Base-by-base conservation (phyloP, 2,329 filamentous ascomycete species). In the Esteya vermicola region DNA sequence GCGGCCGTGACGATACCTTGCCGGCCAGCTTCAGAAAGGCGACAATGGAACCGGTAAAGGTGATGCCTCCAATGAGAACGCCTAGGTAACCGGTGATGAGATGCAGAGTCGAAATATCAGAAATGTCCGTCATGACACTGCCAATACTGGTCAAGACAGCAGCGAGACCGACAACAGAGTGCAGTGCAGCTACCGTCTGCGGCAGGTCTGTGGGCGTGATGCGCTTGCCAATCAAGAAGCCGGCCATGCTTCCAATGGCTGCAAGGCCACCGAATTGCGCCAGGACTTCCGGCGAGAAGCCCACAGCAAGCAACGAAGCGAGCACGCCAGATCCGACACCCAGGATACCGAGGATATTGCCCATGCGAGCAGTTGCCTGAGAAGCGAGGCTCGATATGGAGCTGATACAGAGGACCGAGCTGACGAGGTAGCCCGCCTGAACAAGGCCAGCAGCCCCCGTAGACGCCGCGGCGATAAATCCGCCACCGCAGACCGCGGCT, bases 181-280 rank as follows among this genome's bases (percentile, higher is more conserved):
- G 86, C 23, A 94, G 65, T 1, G 85, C 85, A 18, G 85, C 86
- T 3, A 93, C 85, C 0, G 85, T 93, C 56, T 94, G 85, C 0
- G 86, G 86, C 2, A 94, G 72, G 40, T 85, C 83, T 0, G 85
- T 93, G 0, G 86, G 83, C 0, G 85, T 93, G 48, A 93, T 93
- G 12, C 85, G 75, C 50, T 85, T 81, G 33, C 85, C 86, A 47
- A 94, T 89, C 20, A 86, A 54, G 37, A 84, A 70, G 25, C 83
- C 78, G 54, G 53, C 19, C 9, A 89, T 54, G 39, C 75, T 71
- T 42, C 86, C 86, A 9, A 82, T 55, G 9, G 77, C 71, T 19
- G 85, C 85, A 19, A 93, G 74, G 10, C 65, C 72, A n/a, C 75
- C 77, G 49, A 91, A 89, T 52, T 94, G 86, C 0, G 78, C 70